Conservation (phyloP, 2,329 filamentous ascomycete genomes). For the Xylaria sp. region DNA sequence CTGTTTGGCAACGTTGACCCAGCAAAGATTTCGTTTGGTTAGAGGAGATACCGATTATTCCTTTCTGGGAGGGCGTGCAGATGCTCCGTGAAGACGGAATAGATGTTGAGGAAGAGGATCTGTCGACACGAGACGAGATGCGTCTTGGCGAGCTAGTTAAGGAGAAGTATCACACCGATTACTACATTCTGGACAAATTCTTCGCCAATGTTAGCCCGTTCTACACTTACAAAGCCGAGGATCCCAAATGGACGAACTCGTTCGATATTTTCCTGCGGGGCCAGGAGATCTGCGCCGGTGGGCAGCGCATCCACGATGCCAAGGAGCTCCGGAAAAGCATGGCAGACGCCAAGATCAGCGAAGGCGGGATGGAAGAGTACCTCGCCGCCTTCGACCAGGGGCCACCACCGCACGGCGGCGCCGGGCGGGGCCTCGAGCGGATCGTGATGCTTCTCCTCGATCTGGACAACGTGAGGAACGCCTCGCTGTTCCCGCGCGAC, state of each 20-base stretch:
- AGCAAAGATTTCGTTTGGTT: conserved; percentile 85
- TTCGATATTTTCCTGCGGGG: conserved; percentile 95
- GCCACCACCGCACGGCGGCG: conserved; percentile 87
- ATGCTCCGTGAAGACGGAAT: conserved; percentile 76
- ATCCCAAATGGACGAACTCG: conserved; percentile 69
- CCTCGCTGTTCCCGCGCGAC: conserved; percentile 84
- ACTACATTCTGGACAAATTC: conserved; percentile 94
- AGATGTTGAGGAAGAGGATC: conserved; percentile 77
- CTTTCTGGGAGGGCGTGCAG: conserved; percentile 78
- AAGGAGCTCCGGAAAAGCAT: conserved; percentile 76
- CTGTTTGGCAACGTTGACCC: conserved; percentile 81
- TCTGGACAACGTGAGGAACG: conserved; percentile 85
- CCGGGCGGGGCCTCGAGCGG: conserved; percentile 86
- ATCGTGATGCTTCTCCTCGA: conserved; percentile 84
- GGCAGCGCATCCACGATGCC: conserved; percentile 87
- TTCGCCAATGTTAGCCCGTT: conserved; percentile 82
- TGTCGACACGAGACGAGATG: conserved; percentile 87
- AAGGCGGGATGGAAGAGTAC: conserved; percentile 84
- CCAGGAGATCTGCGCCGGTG: conserved; percentile 89
- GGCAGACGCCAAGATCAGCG: conserved; percentile 72
- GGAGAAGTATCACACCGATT: conserved; percentile 85
- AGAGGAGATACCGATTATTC: conserved; percentile 79
- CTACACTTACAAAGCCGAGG: conserved; percentile 77
- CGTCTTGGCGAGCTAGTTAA: conserved; percentile 84
- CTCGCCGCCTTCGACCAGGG: conserved; percentile 88